Conservation (phyloP, 2,329 filamentous ascomycete species). For the Pseudocercospora fijiensis region DNA sequence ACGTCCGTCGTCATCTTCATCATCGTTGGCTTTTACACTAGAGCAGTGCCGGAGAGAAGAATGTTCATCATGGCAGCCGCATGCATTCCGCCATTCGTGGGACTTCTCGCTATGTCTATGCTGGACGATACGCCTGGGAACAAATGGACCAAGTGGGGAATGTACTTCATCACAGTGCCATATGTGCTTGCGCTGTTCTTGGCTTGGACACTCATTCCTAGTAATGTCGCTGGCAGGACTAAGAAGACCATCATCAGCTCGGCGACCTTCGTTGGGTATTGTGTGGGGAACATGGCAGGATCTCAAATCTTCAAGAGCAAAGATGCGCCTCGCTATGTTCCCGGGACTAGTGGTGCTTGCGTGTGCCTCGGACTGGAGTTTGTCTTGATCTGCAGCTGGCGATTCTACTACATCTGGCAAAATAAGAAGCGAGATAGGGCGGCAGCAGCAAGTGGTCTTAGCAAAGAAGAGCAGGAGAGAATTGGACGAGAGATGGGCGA, state of each 20-base stretch:
- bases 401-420: conserved; percentile 43
- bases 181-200: conserved; percentile 39
- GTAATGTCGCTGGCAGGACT: conserved; percentile 49
- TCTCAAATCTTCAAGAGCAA: conserved; percentile 48
- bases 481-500: conserved; percentile 67
- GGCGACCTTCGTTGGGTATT: conserved; percentile 50
- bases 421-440: conserved; percentile 38
- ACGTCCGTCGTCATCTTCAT: conserved; percentile 37
- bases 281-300: conserved; percentile 51
- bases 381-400: conserved; percentile 43
- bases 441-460: conserved; percentile 29
- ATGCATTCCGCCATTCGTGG: conserved; percentile 38
- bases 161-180: conserved; percentile 38
- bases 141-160: conserved; percentile 42
- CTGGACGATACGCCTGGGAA: conserved; percentile 36
- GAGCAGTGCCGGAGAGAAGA: conserved; percentile 33
- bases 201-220: conserved; percentile 43
- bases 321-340: conserved; percentile 49
- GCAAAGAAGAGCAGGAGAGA: conserved; percentile 60
- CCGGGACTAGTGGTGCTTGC: conserved; percentile 45
- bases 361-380: conserved; percentile 37
- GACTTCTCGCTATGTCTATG: conserved; percentile 39
- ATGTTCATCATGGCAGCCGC: conserved; percentile 39
- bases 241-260: conserved; percentile 50
- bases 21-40: conserved; percentile 36